Evolutionary conservation across 129 eudicot species (phyloP).

Genomic region (Flaveria trinervia): DNA sequence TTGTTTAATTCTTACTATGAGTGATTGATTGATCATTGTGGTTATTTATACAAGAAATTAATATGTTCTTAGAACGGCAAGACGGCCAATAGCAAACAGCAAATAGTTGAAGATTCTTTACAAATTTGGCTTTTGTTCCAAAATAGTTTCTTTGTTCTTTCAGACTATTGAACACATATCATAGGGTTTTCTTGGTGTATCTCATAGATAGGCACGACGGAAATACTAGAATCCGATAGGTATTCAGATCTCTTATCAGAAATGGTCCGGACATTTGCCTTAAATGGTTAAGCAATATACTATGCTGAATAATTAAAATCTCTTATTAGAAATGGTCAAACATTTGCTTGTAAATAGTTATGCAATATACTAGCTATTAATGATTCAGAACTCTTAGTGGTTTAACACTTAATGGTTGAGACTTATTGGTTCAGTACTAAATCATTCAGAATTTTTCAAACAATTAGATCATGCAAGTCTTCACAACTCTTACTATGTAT

Average conservation of each 20-base stretch:
- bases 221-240: background rate
- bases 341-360: no score
- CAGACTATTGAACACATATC: background rate
- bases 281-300: no score
- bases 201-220: background rate
- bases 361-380: no score
- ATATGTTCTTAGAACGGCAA: conserved; percentile 18
- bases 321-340: no score
- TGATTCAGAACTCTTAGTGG: no score
- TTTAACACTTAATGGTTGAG: no score
- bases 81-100: conserved; percentile 3
- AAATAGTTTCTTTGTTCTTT: background rate
- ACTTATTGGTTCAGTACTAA: no score
- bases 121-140: background rate
- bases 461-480: no score
- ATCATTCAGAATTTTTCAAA: no score
- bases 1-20: background rate
- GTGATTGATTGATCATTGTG: background rate
- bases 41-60: conserved; percentile 23
- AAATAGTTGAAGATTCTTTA: background rate
- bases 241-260: background rate
- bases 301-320: no score
- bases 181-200: background rate
- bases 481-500: no score
- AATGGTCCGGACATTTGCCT: no score